Percentiles rank a stretch among this genome's conserved stretches.
These are phyloP conservation scores for Candida vaughaniae DNA, from an alignment of 805 yeast genomes.

Conservation along the genomic window DNA sequence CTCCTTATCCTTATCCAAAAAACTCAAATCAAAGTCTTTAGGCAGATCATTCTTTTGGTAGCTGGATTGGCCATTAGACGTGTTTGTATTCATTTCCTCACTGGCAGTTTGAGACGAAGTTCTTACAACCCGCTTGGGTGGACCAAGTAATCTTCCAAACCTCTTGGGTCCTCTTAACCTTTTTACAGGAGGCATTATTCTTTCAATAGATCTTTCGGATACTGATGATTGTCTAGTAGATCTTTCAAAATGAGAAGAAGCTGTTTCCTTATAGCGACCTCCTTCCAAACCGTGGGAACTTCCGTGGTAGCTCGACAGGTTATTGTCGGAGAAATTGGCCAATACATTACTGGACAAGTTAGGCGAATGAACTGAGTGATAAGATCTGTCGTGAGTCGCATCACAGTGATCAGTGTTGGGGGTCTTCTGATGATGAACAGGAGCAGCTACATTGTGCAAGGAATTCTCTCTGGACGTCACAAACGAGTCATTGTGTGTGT, in stretches of 20 bases:
- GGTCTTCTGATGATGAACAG: not conserved
- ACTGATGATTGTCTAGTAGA: not conserved
- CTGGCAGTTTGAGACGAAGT: constrained; percentile 1
- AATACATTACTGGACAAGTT: constrained; percentile 11
- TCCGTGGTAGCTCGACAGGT: not conserved
- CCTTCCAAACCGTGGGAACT: not conserved
- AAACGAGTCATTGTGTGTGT: not conserved
- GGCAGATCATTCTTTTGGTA: not conserved
- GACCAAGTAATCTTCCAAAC: constrained; percentile 43
- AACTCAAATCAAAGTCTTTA: constrained; percentile 6
- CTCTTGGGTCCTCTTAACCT: constrained; percentile 36
- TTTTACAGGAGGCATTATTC: constrained; percentile 19
- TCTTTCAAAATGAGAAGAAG: not conserved
- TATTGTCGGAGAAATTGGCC: constrained; percentile 8
- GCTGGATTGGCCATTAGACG: no score
- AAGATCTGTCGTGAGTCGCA: not conserved
- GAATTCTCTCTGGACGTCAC: no score
- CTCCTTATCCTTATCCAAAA: constrained; percentile 19
- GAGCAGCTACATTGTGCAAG: no score
- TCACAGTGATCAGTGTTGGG: not conserved
- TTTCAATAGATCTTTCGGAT: not conserved
- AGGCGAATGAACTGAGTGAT: constrained; percentile 12
- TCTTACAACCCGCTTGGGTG: constrained; percentile 44
- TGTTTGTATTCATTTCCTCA: not conserved
- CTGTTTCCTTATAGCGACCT: not conserved